Evolutionary conservation across 768 basidiomycete genomes (phyloP).

Genomic region (Favolaschia claudopus): DNA sequence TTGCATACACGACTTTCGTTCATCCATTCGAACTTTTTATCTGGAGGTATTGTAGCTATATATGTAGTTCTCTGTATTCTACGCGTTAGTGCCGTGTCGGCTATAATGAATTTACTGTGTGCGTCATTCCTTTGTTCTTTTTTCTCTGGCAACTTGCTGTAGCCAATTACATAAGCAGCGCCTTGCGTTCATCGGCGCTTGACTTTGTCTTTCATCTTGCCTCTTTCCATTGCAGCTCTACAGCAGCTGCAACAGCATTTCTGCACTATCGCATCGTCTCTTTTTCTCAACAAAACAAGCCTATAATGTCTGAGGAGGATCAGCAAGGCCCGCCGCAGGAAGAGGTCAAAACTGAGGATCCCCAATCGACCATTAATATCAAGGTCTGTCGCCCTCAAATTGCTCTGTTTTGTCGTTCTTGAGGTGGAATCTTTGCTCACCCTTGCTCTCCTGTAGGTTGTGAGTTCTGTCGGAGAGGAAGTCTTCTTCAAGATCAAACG

Average conservation of each 20-base stretch:
- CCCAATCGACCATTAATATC: conserved; percentile 76
- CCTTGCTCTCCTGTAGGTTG: conserved; percentile 57
- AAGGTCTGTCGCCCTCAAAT: conserved; percentile 58
- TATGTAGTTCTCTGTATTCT: no score
- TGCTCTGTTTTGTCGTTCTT: not conserved
- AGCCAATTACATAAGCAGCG: no score
- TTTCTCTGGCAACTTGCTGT: no score
- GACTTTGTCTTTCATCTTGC: no score
- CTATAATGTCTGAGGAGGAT: conserved; percentile 63
- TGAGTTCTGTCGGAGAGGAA: conserved; percentile 80
- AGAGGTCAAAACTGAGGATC: conserved; percentile 63
- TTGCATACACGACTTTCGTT: no score
- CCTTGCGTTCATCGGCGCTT: no score
- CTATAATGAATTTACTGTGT: no score
- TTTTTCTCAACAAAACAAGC: not conserved
- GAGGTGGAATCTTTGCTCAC: not conserved
- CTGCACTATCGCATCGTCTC: not conserved
- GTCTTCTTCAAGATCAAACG: conserved; percentile 98
- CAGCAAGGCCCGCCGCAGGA: conserved; percentile 46
- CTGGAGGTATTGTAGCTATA: no score
- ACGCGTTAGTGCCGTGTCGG: no score
- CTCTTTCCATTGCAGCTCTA: conserved; percentile 1
- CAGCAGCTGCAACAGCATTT: not conserved
- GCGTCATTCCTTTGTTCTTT: no score
- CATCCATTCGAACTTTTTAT: no score